These are phyloP conservation scores for Cyberlindnera mississippiensis DNA, from an alignment of 805 yeast genomes.

Conservation along the genomic window DNA sequence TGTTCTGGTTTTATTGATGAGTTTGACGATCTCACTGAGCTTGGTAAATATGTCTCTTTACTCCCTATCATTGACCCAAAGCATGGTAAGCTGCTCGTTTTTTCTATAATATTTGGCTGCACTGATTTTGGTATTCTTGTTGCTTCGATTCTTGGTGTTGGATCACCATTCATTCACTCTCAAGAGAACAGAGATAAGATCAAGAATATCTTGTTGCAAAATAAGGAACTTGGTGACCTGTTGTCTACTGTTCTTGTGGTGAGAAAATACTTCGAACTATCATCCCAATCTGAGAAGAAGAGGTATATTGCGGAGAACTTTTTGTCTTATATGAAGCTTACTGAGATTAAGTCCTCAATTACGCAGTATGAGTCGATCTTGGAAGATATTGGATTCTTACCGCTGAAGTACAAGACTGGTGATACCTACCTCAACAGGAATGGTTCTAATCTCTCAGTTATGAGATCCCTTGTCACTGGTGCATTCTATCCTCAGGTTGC, in stretches of 20 bases:
- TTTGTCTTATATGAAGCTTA: constrained; percentile 59
- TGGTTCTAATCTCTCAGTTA: constrained; percentile 42
- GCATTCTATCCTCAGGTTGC: constrained; percentile 82
- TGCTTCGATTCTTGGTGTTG: constrained; percentile 73
- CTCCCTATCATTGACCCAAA: constrained; percentile 81
- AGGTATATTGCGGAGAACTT: constrained; percentile 52
- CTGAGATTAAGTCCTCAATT: constrained; percentile 68
- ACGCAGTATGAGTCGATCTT: constrained; percentile 67
- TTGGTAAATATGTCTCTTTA: constrained; percentile 76
- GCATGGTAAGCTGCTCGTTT: constrained; percentile 76
- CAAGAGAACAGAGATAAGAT: constrained; percentile 62
- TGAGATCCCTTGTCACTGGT: constrained; percentile 71
- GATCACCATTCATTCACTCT: constrained; percentile 66
- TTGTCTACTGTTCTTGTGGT: constrained; percentile 62
- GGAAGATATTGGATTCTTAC: constrained; percentile 74
- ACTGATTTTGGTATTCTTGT: constrained; percentile 71
- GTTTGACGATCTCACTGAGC: constrained; percentile 53
- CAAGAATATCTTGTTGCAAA: constrained; percentile 38
- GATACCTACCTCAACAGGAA: constrained; percentile 47
- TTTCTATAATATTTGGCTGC: constrained; percentile 81
- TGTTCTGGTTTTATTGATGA: constrained; percentile 70
- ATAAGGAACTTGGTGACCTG: constrained; percentile 66
- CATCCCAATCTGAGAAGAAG: constrained; percentile 28
- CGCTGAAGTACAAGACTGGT: constrained; percentile 42
- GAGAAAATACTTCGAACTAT: constrained; percentile 42